Evolutionary conservation across 73 alveolate genomes (phyloP), one percentile per base, ranked within the genome.

Genomic region (Paramecium biaurelia): DNA sequence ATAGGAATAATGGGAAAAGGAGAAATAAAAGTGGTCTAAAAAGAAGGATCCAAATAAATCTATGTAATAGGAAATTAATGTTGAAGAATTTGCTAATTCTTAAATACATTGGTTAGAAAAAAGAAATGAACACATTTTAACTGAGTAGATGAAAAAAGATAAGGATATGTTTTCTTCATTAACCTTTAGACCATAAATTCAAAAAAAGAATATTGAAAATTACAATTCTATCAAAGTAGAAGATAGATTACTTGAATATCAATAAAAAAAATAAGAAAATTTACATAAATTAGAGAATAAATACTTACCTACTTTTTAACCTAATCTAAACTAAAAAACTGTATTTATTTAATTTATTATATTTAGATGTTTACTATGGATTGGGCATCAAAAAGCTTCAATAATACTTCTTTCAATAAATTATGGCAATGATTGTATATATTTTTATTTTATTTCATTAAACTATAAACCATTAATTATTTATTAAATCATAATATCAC

Each of bases 51-150:
- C 5, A 4, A 53, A 63, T 72, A 72, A 72, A 9, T 72, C 86
- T 1, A 72, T 72, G 86, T 12, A 72, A 37, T 63, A 63, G 45
- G 86, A 32, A 72, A 72, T 72, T 32, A 42, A 72, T 72, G 59
- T 42, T 34, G 86, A 72, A 72, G 86, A 72, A 72, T 72, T 72
- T 37, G 56, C 56, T 12, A 30, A 72, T n/a, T 72, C 38, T 12
- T 72, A 72, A 18, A 72, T 72, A 2, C n/a, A 23, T 35, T 72
- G 86, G 86, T 35, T 72, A 72, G 86, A 72, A 42, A 72, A 72
- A 38, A 30, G 86, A 72, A 72, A 72, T 72, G 86, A 72, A 35
- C 86, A 72, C 21, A 72, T 72, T 34, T 72, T 72, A 35, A 35
- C 56, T 12, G 56, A 72, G 18, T 37, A 72, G n/a, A 72, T 72